These are phyloP conservation scores for Fistulifera pelliculosa DNA, from an alignment of 108 stramenopile genomes.

Conservation along the genomic window DNA sequence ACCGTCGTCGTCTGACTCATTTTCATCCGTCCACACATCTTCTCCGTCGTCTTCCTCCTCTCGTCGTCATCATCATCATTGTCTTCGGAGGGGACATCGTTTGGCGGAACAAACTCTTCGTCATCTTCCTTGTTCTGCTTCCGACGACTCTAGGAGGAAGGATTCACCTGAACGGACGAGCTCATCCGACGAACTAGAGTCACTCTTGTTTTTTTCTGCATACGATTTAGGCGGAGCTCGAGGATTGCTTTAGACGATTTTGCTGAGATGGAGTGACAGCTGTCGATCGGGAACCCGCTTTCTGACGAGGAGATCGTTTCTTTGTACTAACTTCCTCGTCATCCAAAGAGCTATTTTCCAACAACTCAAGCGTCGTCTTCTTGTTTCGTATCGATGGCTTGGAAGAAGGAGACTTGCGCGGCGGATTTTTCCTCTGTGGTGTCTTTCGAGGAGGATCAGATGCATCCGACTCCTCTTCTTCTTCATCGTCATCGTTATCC, in stretches of 20 bases:
- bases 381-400: background rate
- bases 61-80: conserved; percentile 22
- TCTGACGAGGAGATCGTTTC: background rate
- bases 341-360: background rate
- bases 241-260: background rate
- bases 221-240: background rate
- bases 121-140: conserved; percentile 15
- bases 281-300: background rate
- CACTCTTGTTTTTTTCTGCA: background rate
- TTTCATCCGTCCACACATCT: conserved; percentile 4
- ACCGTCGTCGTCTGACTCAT: background rate
- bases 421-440: background rate
- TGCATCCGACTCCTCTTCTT: background rate
- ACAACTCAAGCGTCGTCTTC: background rate
- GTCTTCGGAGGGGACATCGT: too few relatives aligned
- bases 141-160: conserved; percentile 7
- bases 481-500: background rate
- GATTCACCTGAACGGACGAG: background rate
- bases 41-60: conserved; percentile 27
- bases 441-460: background rate
- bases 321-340: background rate
- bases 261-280: background rate
- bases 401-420: background rate
- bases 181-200: background rate
- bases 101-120: conserved; percentile 4